A percentile compares a stretch with the other conserved stretches of the same genome.
Evolutionary conservation across 768 basidiomycete genomes (phyloP).

Genomic region (Xanthoconium stramineum): DNA sequence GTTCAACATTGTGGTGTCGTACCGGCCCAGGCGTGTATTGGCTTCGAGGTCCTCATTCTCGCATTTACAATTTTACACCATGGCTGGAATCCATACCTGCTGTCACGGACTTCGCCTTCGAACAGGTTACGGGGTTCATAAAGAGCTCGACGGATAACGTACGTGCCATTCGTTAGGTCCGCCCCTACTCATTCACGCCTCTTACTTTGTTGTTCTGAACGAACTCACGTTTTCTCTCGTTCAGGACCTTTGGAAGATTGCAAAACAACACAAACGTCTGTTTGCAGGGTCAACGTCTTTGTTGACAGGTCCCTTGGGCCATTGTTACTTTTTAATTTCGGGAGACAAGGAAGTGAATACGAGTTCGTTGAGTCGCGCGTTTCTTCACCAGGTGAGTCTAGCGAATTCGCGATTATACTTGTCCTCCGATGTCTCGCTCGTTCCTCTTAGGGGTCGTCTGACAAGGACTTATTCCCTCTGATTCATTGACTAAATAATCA

Average conservation of each 20-base stretch:
- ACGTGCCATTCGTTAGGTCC: conserved; percentile 12
- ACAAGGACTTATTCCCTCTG: background rate
- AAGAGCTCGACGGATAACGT: conserved; percentile 77
- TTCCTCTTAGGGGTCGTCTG: background rate
- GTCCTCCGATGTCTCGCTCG: background rate
- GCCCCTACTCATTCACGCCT: background rate
- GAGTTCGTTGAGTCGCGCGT: conserved; percentile 55
- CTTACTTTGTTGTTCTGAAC: background rate
- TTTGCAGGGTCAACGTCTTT: conserved; percentile 92
- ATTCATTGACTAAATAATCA: background rate
- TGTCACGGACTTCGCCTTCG: conserved; percentile 82
- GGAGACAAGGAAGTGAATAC: conserved; percentile 65
- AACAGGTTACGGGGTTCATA: conserved; percentile 68
- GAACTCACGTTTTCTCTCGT: background rate
- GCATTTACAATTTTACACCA: conserved; percentile 80
- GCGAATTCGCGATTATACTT: background rate
- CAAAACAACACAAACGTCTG: conserved; percentile 50
- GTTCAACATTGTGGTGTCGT: background rate
- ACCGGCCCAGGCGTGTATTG: conserved; percentile 83
- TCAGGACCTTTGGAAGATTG: conserved; percentile 65
- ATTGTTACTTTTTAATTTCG: conserved; percentile 87
- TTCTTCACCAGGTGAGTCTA: conserved; percentile 52
- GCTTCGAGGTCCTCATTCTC: conserved; percentile 81
- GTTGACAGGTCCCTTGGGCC: conserved; percentile 75
- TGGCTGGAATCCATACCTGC: conserved; percentile 70